These are phyloP conservation scores for Calonectria hawksworthii DNA, from an alignment of 2,329 filamentous ascomycete genomes.

Conservation along the genomic window DNA sequence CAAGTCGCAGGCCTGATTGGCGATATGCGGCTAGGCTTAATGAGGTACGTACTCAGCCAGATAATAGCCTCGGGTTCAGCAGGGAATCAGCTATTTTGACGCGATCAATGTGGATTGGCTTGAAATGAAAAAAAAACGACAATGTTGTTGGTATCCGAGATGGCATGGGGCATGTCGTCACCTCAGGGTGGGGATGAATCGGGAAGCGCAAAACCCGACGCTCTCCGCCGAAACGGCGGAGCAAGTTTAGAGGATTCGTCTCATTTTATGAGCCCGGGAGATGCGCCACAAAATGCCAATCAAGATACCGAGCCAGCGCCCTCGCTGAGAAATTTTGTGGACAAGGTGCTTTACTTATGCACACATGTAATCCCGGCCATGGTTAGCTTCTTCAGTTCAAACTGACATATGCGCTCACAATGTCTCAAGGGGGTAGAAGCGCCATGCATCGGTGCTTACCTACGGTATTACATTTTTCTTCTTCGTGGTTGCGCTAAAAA, in stretches of 20 bases:
- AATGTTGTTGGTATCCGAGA: not conserved
- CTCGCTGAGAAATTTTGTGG: not conserved
- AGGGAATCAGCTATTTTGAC: not conserved
- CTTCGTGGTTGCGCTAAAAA: no score
- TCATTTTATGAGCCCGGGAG: not conserved
- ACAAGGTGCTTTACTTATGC: not conserved
- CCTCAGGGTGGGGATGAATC: not conserved
- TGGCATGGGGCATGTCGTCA: not conserved
- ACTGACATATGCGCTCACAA: not conserved
- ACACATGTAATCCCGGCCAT: not conserved
- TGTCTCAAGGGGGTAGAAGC: not conserved
- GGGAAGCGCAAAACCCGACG: not conserved
- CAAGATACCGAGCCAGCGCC: not conserved
- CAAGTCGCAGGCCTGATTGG: not conserved
- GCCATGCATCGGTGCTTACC: no score
- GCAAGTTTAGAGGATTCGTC: not conserved
- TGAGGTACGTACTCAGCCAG: not conserved
- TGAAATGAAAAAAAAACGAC: not conserved
- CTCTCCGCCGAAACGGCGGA: not conserved
- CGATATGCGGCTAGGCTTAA: not conserved
- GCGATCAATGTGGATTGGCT: not conserved
- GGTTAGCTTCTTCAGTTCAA: not conserved
- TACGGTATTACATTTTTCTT: no score
- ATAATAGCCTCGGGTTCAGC: not conserved
- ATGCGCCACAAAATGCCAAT: not conserved